Conservation (phyloP, 345 rosid species). For the Psidium friedrichsthalianum region DNA sequence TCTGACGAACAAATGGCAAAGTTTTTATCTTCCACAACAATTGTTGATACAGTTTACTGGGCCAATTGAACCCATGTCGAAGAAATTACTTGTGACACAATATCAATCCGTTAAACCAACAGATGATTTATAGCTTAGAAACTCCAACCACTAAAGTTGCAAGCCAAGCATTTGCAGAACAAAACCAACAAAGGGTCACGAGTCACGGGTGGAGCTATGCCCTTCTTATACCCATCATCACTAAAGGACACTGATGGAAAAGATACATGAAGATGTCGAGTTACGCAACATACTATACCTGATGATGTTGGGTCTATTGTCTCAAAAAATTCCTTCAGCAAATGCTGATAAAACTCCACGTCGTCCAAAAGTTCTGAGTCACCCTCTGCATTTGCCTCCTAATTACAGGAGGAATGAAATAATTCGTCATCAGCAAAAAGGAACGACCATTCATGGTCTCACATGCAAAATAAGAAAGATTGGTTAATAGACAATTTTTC, state of each 20-base stretch:
- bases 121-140: neutral
- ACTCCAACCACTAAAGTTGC: neutral
- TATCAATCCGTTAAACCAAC: neutral
- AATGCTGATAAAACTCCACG: slow-evolving; percentile 78
- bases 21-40: neutral
- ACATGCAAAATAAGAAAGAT: neutral
- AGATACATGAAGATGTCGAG: neutral
- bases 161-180: neutral
- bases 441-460: neutral
- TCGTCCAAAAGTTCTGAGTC: slow-evolving; percentile 91
- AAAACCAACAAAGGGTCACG: neutral
- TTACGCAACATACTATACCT: slow-evolving; percentile 14
- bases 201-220: neutral
- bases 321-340: slow-evolving; percentile 82
- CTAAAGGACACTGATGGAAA: neutral
- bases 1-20: neutral
- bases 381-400: slow-evolving; percentile 53
- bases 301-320: slow-evolving; percentile 59
- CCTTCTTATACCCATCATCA: neutral
- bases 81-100: neutral
- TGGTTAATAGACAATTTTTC: neutral
- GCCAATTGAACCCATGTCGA: neutral
- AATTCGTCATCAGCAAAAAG: neutral
- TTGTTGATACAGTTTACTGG: neutral
- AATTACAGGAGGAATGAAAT: neutral